These are phyloP conservation scores for Zygosaccharomyces kombuchaensis DNA, from an alignment of 805 yeast species.

Conservation along the genomic window DNA sequence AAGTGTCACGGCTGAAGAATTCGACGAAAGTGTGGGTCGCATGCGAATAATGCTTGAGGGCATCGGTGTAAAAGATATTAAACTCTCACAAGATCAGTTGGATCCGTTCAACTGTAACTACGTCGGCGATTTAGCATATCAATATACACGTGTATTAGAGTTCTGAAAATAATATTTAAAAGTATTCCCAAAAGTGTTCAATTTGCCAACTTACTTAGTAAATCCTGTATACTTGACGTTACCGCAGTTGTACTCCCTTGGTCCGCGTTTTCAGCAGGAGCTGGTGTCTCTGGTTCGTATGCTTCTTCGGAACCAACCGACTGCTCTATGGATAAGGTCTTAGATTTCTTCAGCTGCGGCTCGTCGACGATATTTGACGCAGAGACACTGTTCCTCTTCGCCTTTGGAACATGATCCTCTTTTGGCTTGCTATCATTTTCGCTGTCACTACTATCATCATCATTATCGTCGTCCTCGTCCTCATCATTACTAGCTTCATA, in stretches of 20 bases:
- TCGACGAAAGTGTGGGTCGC: constrained; percentile 15
- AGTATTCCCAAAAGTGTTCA: constrained; percentile 10
- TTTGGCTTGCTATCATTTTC: constrained; percentile 12
- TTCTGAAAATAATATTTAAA: constrained; percentile 8
- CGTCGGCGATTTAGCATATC: constrained; percentile 29
- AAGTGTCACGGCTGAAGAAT: constrained; percentile 14
- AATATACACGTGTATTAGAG: constrained; percentile 30
- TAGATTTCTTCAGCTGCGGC: constrained; percentile 7
- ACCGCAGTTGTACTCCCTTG: constrained; percentile 20
- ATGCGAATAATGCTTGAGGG: constrained; percentile 18
- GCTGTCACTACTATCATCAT: constrained; percentile 16
- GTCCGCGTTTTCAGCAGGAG: constrained; percentile 7
- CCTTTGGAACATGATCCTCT: background rate
- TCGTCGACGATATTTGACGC: constrained; percentile 6
- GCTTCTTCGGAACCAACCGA: constrained; percentile 8
- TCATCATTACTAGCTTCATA: constrained; percentile 26
- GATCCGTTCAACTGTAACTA: constrained; percentile 12
- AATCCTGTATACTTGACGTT: constrained; percentile 35
- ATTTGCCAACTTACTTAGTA: constrained; percentile 34
- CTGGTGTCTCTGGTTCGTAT: constrained; percentile 16
- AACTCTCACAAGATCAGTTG: constrained; percentile 19
- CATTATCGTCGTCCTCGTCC: constrained; percentile 24
- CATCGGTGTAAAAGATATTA: constrained; percentile 21
- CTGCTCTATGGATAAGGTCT: constrained; percentile 9
- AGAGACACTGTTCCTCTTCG: constrained; percentile 8